These are phyloP conservation scores for Citeromyces matritensis DNA, from an alignment of 805 yeast genomes.

Conservation along the genomic window DNA sequence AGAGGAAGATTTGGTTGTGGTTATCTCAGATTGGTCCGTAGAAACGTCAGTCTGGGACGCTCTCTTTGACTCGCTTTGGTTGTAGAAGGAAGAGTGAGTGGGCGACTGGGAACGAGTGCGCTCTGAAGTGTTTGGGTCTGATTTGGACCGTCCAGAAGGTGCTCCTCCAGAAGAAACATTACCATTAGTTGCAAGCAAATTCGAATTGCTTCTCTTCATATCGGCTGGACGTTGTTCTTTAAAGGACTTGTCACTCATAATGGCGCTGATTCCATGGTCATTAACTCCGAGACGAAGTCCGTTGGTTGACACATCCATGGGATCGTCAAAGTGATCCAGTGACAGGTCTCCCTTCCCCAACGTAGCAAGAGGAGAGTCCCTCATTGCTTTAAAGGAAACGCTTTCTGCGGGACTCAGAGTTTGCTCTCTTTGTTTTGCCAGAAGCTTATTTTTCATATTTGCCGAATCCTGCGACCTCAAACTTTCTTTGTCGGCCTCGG, in stretches of 20 bases:
- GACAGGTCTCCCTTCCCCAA: constrained; percentile 33
- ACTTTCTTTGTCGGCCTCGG: too few species aligned
- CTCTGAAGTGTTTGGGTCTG: background rate
- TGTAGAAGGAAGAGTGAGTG: background rate
- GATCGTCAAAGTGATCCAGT: constrained; percentile 13
- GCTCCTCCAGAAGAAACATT: too few species aligned
- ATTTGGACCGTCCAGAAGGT: background rate
- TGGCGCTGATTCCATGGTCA: background rate
- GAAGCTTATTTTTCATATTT: too few species aligned
- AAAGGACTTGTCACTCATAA: background rate
- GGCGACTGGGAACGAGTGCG: background rate
- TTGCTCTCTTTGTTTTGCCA: too few species aligned
- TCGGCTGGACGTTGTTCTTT: background rate
- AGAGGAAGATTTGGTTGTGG: background rate
- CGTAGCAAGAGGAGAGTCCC: constrained; percentile 28
- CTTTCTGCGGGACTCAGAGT: constrained; percentile 6
- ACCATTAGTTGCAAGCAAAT: too few species aligned
- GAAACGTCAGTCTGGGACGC: background rate
- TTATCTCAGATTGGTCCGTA: background rate
- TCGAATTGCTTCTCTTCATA: background rate
- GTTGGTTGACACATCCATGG: background rate
- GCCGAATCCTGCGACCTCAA: too few species aligned
- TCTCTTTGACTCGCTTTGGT: background rate
- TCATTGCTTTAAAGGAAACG: constrained; percentile 30
- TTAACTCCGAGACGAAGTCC: background rate